Base-by-base conservation (phyloP, 1,139 yeast species). In the Zygosaccharomyces pseudobailii region DNA sequence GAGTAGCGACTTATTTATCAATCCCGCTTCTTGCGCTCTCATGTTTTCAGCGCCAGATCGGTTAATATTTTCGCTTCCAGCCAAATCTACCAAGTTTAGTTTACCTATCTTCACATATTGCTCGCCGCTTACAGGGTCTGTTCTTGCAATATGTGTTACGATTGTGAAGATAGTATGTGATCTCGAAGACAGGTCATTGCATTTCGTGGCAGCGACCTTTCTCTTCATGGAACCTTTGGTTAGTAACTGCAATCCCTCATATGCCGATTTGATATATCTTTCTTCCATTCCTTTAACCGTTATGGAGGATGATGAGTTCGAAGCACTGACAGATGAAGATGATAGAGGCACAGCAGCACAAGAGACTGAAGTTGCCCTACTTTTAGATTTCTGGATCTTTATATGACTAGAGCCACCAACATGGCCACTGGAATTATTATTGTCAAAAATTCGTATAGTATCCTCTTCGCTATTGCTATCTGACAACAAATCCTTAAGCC, bases 21-120 rank as follows among this genome's bases (percentile, higher is more conserved):
- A 78, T 1, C 95, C 96, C 2, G 96, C 96, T 65, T 87, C 96
- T 55, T 87, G 79, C 0, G 95, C 95, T 27, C 94, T 73, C 59
- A 79, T 82, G 60, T 83, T 80, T 45, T 73, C 78, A 0, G 95
- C 92, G 1, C 96, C 96, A 0, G 95, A 84, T 49, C 87, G 71
- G 51, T 74, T 79, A 42, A 88, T 82, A 58, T 87, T 87, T 61
- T 85, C 95, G 13, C 94, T 84, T 0, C 97, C 96, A 0, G 97
- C 97, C 53, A 89, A 72, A 69, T 89, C 96, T 2, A 88, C 95
- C 35, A 89, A 70, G 59, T 87, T 87, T 62, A 89, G 74, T 55
- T 83, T 85, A 3, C 88, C 84, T 21, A 70, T 70, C 54, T 69
- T 71, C 43, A 76, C 64, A 41, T 71, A 74, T 42, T 71, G 72